Percentiles rank a stretch among this genome's conserved stretches.
These are phyloP conservation scores for Nicotiana otophora DNA, from an alignment of 257 asterid genomes.

Conservation along the genomic window DNA sequence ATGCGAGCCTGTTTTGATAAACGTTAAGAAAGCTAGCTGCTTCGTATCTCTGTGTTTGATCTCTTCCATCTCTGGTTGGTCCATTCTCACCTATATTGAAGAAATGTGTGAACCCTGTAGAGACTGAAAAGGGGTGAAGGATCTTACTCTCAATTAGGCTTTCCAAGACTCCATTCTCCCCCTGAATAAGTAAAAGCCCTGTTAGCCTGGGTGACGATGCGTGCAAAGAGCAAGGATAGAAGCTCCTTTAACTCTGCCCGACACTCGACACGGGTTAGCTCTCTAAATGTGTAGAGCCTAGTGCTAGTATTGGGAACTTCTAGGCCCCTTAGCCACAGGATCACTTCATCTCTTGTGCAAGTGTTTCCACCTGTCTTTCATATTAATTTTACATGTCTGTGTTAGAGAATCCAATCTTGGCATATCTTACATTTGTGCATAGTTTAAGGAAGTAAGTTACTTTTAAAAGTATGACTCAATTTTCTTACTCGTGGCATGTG, in stretches of 20 bases:
- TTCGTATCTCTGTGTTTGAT: neutral
- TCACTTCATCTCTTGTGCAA: neutral
- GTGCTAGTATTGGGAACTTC: slow-evolving; percentile 1
- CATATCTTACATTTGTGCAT: neutral
- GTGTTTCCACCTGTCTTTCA: neutral
- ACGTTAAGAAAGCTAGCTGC: neutral
- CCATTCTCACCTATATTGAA: neutral
- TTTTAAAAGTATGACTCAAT: neutral
- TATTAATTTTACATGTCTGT: neutral
- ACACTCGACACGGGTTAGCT: neutral
- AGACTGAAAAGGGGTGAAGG: neutral
- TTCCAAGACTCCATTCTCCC: neutral
- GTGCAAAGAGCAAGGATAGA: neutral
- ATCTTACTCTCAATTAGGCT: neutral
- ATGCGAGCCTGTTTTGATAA: neutral
- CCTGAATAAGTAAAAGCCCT: neutral
- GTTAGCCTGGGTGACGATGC: neutral
- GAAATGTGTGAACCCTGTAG: neutral
- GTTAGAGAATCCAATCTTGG: neutral
- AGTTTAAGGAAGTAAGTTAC: neutral
- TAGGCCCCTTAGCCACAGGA: neutral
- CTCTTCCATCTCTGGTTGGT: neutral
- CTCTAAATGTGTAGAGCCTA: neutral
- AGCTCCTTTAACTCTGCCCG: neutral
- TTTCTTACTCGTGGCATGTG: neutral